A percentile compares a stretch with the other conserved stretches of the same genome.
phyloP scores from a whole-genome alignment of 2,329 filamentous ascomycete species.

The Fusarium nisikadoi region DNA sequence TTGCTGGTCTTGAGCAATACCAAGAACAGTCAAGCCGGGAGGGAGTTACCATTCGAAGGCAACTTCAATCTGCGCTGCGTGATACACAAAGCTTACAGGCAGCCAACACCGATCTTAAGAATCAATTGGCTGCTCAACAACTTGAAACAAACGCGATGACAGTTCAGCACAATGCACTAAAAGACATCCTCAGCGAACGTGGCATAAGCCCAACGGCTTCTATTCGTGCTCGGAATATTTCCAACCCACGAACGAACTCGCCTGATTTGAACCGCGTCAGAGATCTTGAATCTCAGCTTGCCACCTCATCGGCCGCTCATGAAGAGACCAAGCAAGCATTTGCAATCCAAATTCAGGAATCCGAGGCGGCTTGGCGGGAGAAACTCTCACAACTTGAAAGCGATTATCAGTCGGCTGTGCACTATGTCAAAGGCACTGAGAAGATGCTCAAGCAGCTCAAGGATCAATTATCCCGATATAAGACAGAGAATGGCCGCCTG shows the following conservation, averaged over 20 bases:
- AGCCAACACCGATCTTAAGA: conserved; percentile 82
- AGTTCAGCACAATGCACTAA: conserved; percentile 92
- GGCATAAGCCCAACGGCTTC: conserved; percentile 82
- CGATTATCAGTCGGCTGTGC: conserved; percentile 96
- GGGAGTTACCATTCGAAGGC: conserved; percentile 87
- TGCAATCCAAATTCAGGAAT: conserved; percentile 83
- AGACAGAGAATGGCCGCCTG: conserved; percentile 83
- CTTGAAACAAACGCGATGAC: conserved; percentile 93
- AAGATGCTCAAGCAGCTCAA: conserved; percentile 99
- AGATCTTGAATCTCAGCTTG: conserved; percentile 89
- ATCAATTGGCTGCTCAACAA: conserved; percentile 85
- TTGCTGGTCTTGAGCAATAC: conserved; percentile 94
- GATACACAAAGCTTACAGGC: conserved; percentile 86
- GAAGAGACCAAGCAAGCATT: conserved; percentile 85
- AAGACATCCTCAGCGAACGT: conserved; percentile 90
- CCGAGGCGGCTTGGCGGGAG: conserved; percentile 89
- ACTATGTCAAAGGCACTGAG: conserved; percentile 98
- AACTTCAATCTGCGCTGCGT: conserved; percentile 84
- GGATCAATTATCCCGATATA: conserved; percentile 93
- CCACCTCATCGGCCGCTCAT: conserved; percentile 79
- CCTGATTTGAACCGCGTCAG: conserved; percentile 83
- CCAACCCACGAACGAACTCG: conserved; percentile 76
- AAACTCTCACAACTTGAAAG: conserved; percentile 94
- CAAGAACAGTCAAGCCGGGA: conserved; percentile 97
- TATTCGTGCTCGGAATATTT: conserved; percentile 76